Conservation (phyloP, 768 basidiomycete species). For the Mycena epipterygia region DNA sequence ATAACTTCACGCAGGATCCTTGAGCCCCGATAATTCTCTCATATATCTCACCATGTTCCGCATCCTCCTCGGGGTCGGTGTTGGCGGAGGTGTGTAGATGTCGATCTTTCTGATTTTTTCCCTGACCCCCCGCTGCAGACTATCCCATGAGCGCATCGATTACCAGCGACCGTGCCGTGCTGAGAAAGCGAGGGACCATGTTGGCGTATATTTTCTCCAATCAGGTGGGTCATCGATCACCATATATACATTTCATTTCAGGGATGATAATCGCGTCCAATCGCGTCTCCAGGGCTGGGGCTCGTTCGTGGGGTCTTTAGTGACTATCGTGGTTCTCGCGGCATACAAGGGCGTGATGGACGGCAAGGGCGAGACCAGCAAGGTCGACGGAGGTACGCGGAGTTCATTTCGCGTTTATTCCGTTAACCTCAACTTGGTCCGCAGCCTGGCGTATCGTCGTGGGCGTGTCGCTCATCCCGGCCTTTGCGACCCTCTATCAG, state of each 20-base stretch:
- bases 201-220: constrained; percentile 84
- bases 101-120: neutral
- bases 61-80: constrained; percentile 81
- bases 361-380: constrained; percentile 66
- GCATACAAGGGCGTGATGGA: constrained; percentile 77
- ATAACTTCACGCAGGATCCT: constrained; percentile 48
- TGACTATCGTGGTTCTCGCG: constrained; percentile 73
- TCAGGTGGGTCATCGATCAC: constrained; percentile 8
- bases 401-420: constrained; percentile 36
- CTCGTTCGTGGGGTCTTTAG: constrained; percentile 71
- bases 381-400: constrained; percentile 75
- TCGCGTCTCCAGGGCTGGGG: constrained; percentile 76
- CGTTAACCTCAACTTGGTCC: neutral
- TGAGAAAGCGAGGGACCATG: constrained; percentile 78
- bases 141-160: constrained; percentile 84
- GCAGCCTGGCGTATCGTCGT: constrained; percentile 81
- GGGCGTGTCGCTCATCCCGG: constrained; percentile 82
- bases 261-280: neutral
- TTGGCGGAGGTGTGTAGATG: constrained; percentile 72
- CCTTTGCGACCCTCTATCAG: constrained; percentile 81
- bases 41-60: constrained; percentile 79
- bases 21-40: constrained; percentile 65
- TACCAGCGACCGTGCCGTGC: constrained; percentile 73
- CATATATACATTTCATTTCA: neutral
- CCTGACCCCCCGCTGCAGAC: constrained; percentile 49